Percentiles rank a stretch among this genome's conserved stretches.
phyloP scores from a whole-genome alignment of 805 yeast species.

The Millerozyma acaciae region DNA sequence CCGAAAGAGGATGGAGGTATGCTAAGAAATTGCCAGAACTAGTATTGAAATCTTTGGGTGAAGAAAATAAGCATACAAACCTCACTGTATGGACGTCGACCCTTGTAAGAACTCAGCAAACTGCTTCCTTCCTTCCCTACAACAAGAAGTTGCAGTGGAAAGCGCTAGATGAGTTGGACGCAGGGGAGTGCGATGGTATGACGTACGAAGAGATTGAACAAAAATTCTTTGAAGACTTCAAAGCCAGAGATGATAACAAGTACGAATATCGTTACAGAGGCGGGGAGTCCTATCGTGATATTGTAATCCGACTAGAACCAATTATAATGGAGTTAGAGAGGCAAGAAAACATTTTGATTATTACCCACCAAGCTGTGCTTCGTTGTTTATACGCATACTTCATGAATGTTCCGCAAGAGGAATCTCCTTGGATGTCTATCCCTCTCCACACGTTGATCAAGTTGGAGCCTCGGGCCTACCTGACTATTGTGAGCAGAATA shows the following conservation, averaged over 20 bases:
- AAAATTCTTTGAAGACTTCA: conserved; percentile 88
- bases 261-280: conserved; percentile 95
- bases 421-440: conserved; percentile 98
- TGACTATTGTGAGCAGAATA: conserved; percentile 81
- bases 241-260: conserved; percentile 92
- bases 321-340: conserved; percentile 97
- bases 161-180: conserved; percentile 94
- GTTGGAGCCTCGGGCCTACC: conserved; percentile 92
- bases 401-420: conserved; percentile 97
- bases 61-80: conserved; percentile 45
- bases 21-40: conserved; percentile 77
- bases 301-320: conserved; percentile 91
- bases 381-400: conserved; percentile 96
- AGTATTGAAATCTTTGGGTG: conserved; percentile 62
- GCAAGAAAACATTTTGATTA: conserved; percentile 91
- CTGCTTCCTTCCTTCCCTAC: conserved; percentile 78
- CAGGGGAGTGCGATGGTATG: conserved; percentile 96
- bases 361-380: conserved; percentile 96
- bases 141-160: conserved; percentile 84
- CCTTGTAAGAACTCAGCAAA: conserved; percentile 84
- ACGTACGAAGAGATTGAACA: conserved; percentile 90
- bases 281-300: conserved; percentile 95
- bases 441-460: conserved; percentile 94
- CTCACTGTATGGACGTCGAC: conserved; percentile 97
- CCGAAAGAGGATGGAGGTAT: conserved; percentile 80